Evolutionary conservation across 2,329 filamentous ascomycete species (phyloP).

Genomic region (Paecilomyces fulvus): DNA sequence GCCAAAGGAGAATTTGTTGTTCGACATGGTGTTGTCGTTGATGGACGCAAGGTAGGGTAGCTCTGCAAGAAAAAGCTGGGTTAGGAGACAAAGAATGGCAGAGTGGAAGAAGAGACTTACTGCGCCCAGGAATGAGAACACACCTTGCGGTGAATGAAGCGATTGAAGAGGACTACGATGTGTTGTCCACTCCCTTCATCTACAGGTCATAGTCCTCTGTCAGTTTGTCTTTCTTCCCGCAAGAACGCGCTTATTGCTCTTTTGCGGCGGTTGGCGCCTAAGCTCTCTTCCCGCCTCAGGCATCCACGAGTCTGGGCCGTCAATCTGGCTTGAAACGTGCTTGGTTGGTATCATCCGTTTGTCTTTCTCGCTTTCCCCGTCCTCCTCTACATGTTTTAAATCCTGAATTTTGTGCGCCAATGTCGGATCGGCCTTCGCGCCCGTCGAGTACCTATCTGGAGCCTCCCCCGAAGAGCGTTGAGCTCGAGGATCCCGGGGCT

Average conservation of each 20-base stretch:
- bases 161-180: background rate
- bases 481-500: slow-evolving; percentile 49
- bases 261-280: slow-evolving; percentile 9
- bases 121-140: slow-evolving; percentile 11
- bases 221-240: background rate
- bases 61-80: slow-evolving; percentile 9
- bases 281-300: slow-evolving; percentile 3
- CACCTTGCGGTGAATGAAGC: background rate
- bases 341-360: slow-evolving; percentile 2
- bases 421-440: slow-evolving; percentile 30
- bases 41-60: slow-evolving; percentile 14
- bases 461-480: slow-evolving; percentile 47
- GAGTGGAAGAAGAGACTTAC: slow-evolving; percentile 9
- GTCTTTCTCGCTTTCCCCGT: background rate
- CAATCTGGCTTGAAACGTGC: slow-evolving; percentile 9
- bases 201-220: background rate
- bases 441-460: slow-evolving; percentile 38
- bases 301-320: slow-evolving; percentile 9
- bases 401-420: slow-evolving; percentile 13
- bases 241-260: slow-evolving; percentile 10
- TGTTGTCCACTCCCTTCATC: background rate
- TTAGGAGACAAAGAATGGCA: slow-evolving; percentile 4
- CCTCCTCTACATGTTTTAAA: slow-evolving; percentile 12
- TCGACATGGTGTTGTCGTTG: slow-evolving; percentile 20
- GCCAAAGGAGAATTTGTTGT: slow-evolving; percentile 32